Conservation (phyloP, 225 moss, liverwort and hornwort genomes). For the Takakia lepidozioides region DNA sequence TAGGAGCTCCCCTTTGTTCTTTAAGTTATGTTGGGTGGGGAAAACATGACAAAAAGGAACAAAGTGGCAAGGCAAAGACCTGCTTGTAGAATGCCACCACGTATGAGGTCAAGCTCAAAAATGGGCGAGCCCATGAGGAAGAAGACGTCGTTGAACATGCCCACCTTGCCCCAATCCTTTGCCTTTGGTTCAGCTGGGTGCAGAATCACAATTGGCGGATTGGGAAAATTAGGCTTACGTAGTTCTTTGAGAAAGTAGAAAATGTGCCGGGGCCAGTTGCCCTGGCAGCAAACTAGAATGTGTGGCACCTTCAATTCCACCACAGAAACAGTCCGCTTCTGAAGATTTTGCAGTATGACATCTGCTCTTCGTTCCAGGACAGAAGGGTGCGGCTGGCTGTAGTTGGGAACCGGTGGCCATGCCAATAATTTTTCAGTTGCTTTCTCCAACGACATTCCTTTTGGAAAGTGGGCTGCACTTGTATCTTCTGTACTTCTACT, state of each 20-base stretch:
- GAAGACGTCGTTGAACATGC: constrained; percentile 60
- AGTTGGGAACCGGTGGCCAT: constrained; percentile 28
- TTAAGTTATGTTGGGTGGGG: no score
- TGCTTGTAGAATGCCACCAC: constrained; percentile 81
- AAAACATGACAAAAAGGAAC: no score
- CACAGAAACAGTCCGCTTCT: constrained; percentile 25
- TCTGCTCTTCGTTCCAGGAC: constrained; percentile 26
- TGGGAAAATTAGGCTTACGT: constrained; percentile 22
- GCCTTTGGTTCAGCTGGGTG: constrained; percentile 22
- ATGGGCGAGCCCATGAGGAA: constrained; percentile 76
- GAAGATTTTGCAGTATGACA: constrained; percentile 22
- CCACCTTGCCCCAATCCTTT: constrained; percentile 39
- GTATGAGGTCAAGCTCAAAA: constrained; percentile 88
- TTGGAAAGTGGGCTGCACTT: constrained; percentile 10
- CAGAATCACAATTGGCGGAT: constrained; percentile 39
- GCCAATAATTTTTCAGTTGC: constrained; percentile 22
- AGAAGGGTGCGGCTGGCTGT: constrained; percentile 32
- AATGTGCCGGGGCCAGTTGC: constrained; percentile 37
- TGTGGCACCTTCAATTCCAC: constrained; percentile 38
- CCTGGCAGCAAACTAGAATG: constrained; percentile 41
- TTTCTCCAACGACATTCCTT: constrained; percentile 16
- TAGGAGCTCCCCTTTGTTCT: no score
- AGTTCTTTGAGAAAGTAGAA: constrained; percentile 38
- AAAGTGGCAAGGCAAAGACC: constrained; percentile 16
- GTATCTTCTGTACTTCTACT: not conserved